Base-by-base conservation (phyloP, 2,329 filamentous ascomycete species). In the Fusarium pseudocircinatum region DNA sequence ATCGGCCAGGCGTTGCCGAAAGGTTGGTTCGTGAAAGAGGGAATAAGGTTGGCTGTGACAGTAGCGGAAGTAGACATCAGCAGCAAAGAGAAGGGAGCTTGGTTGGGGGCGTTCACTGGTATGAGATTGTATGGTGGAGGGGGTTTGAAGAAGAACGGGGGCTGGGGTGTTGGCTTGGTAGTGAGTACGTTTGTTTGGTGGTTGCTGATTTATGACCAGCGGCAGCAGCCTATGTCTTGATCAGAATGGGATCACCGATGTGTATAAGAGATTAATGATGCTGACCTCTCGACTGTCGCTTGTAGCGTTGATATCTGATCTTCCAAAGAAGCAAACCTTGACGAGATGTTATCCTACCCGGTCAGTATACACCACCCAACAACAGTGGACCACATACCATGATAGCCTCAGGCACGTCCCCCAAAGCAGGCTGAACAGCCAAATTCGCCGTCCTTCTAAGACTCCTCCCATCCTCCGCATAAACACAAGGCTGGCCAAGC, bases 21-120 rank as follows among this genome's bases (percentile, higher is more conserved):
- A 68, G 7, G 63, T 63, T 2, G 65, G 42, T 49, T 68, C 65
- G 15, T 68, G 65, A 16, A 68, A 68, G 4, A 68, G 47, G 7
- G 65, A 68, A 16, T 68, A 68, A 12, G 65, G 65, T 12, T 68
- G 65, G 11, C 57, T 68, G 4, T 68, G 65, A 1, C 65, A 68
- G n/a, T 68, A 68, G 16, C 65, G 56, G 11, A 68, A 68, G 26
- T 68, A 68, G 7, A 68, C 50, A 9, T 63, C 63, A 2, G 65
- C 65, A 3, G 65, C 56, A 13, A 49, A 68, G 1, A 54, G 28
- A 12, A 68, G 65, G 4, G 56, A 49, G 0, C 40, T 39, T 3
- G 30, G n/a, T 20, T 62, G 54, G 1, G 65, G 65, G 11, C 65
- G 63, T 4, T 68, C 65, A 5, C 1, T 14, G 2, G 6, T 4